Evolutionary conservation across 345 rosid species (phyloP), one percentile per base, ranked within the genome.

Genomic region (Heritiera littoralis): DNA sequence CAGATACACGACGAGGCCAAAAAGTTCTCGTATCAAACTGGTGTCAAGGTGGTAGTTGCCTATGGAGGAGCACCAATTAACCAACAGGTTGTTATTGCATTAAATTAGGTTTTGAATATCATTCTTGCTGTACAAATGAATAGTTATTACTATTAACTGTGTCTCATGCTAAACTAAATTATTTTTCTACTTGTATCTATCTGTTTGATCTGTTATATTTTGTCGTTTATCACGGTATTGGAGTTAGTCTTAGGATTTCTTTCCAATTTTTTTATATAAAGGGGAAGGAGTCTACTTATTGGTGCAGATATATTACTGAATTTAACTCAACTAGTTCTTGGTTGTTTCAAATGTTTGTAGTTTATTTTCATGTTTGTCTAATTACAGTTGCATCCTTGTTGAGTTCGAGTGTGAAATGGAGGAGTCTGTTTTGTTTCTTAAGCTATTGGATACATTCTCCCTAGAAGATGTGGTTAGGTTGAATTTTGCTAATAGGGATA

Each of bases 1-100:
- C 90, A 95, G 98, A 93, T 95, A 83, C 99, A 96, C 59, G 99
- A 94, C 14, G 99, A 96, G 86, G 99, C 98, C 74, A 96, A 73
- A 82, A 96, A 96, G 81, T 96, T 96, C 84, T 82, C 99, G 3
- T 96, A 94, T 88, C 97, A 96, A 89, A 96, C 99, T 6, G 98
- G 97, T 82, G 97, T 96, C 72, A 94, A 88, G 84, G 99, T 90
- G 67, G 98, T 92, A 17, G 99, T 96, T 90, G 97, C 90, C 63
- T 96, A 96, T 90, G 99, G 99, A 83, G 99, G 99, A 81, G 93
- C 98, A 72, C 98, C 99, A 40, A 89, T 96, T 80, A 88, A 87
- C 80, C 97, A 90, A 28, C 98, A 94, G 97, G 99, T 96, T 52
- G 35, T 38, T 40, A 17, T 32, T 40, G 2, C 76, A n/a, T 52